Base-by-base conservation (phyloP, 169 alveolate species). In the Eimeria necatrix region DNA sequence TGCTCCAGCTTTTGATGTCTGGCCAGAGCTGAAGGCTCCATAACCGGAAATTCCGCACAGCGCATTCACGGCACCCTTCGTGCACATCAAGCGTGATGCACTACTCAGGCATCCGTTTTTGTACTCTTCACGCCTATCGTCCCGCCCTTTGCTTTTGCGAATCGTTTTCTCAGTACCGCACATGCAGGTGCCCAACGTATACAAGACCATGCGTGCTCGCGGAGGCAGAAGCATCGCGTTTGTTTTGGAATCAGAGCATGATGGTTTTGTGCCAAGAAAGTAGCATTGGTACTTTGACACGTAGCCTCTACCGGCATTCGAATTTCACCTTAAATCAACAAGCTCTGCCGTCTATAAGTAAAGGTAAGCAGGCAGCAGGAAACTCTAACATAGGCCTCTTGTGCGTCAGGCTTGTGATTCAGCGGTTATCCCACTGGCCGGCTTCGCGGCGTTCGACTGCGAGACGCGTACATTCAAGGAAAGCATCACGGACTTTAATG, bases 161-260 rank as follows among this genome's bases (percentile, higher is more conserved):
- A 4, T 48, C 14, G 20, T 60, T 51, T 26, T 20, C 60, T 53
- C 93, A 85, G 93, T 61, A 85, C 64, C 51, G 68, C 48, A 85
- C 93, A 1, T 85, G 93, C 81, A 85, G 70, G 16, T 85, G 93
- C 52, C 93, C 93, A 59, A 26, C 76, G 24, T 85, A 85, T 49
- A 85, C 93, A 26, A 60, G 93, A 48, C 93, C 93, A 9, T 85
- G 93, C 46, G 32, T 52, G 51, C 48, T 61, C 41, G 93, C 78
- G 10, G 93, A 85, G 81, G 93, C 80, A 85, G 93, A 85, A 85
- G 80, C 81, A 20, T 61, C 93, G 41, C 93, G 93, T 60, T 85
- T 80, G 64, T 85, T 61, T 60, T 85, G 93, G 93, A 85, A 85
- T 61, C 81, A 85, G 61, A 46, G 41, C n/a, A 85, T 85, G 93